Evolutionary conservation across 352 stramenopile genomes (phyloP), one percentile per base, ranked within the genome.

Genomic region (Pythium aquatile): DNA sequence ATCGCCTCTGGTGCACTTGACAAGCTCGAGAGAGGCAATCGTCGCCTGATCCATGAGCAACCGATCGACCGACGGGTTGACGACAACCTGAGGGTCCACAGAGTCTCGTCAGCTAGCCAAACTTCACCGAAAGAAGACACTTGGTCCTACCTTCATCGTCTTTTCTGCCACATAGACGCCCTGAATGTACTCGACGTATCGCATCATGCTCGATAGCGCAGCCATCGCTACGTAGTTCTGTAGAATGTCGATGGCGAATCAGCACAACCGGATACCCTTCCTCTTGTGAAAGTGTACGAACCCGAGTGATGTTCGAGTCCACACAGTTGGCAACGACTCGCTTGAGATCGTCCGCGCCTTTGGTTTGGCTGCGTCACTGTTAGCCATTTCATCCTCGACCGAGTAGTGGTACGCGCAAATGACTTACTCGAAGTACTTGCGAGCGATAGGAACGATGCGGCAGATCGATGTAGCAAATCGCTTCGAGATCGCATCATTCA

Each of bases 131-230:
- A 37, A 47, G 42, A 35, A 33, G 20, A 29, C 26, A 37, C 11
- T 1, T 20, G 8, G 11, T 3, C 39, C 47, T n/a, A 89, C 84
- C 82, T 91, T 91, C 57, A 94, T 83, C 4, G 85, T 91, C 32
- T 86, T 91, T 44, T 85, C 71, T 11, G 84, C 87, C n/a, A 96
- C 85, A 61, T 87, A 89, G 6, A 96, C 79, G 10, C 87, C 87
- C 75, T 96, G 87, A 37, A 93, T 91, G 54, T 85, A 91, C 65
- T 96, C 87, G 33, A 94, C 73, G 69, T 96, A 96, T 65, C 90
- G 83, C 77, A 94, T 87, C 54, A 93, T 63, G 59, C 85, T 93
- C 1, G 85, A 79, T 5, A 93, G 78, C 2, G 87, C 83, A 5
- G 81, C 87, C 84, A 93, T 96, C 29, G 78, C 72, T 20, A 96